Evolutionary conservation across 371 early-diverging fungal genomes (phyloP), one percentile per base, ranked within the genome.

Genomic region (Dinochytrium kinnereticum): DNA sequence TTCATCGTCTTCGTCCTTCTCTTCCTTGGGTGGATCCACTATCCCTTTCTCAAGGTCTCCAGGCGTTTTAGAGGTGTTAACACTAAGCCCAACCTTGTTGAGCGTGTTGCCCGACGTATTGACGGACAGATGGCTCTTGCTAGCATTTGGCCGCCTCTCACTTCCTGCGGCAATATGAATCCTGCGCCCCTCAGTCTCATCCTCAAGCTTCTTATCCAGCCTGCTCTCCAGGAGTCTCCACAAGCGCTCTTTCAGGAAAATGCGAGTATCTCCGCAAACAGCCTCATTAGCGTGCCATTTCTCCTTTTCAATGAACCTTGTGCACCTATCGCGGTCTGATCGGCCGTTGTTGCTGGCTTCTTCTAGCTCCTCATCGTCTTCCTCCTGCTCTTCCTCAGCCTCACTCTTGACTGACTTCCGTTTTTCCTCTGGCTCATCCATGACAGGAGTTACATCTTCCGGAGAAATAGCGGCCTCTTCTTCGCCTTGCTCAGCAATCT

Each of bases 191-290:
- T 75, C 75, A 21, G 21, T 40, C 50, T 76, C 76, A 30, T 49
- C 59, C 21, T 50, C 53, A 2, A 19, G 21, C 39, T 64, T 19
- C 28, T 24, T 64, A 51, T 76, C 77, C 21, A 72, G 59, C 38
- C 68, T 1, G 13, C 53, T 40, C 51, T 76, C 77, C 17, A 73
- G 50, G 13, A 15, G 3, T 38, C 77, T 68, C 73, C 73, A 76
- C 10, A 53, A 15, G 15, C 15, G 10, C 51, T 76, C 77, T 10
- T 66, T 51, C n/a, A 76, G 34, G 59, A 76, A 76, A n/a, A 76
- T 38, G 15, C 77, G 34, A 3, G 73, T 38, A 31, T 73, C 65
- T 38, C 77, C 77, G 50, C 69, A 76, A 26, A 51, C 39, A 19
- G 73, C 73, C 3, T 71, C 39, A 19, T 13, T 65, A 1, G 49